These are phyloP conservation scores for Mortierella sp. DNA, from an alignment of 371 early-diverging fungal genomes.

Conservation along the genomic window DNA sequence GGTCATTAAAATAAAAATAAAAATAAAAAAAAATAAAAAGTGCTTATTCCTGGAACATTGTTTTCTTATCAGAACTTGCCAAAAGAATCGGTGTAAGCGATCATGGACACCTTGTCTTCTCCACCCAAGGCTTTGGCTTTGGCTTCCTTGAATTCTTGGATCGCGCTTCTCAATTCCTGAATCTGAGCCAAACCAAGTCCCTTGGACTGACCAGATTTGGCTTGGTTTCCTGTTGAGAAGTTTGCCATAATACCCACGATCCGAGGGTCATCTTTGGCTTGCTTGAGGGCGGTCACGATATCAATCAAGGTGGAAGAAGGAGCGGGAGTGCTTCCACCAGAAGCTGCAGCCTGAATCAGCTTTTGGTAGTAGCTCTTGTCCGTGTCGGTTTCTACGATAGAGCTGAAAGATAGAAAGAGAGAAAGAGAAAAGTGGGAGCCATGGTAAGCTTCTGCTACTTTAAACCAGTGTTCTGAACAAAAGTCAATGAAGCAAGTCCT, in stretches of 20 bases:
- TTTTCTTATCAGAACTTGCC: slow-evolving; percentile 36
- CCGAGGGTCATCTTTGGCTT: slow-evolving; percentile 49
- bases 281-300: slow-evolving; percentile 46
- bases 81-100: slow-evolving; percentile 61
- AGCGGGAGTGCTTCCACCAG: slow-evolving; percentile 24
- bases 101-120: slow-evolving; percentile 53
- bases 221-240: slow-evolving; percentile 36
- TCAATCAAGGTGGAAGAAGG: slow-evolving; percentile 43
- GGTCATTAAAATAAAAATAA: not conserved
- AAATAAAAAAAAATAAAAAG: not conserved
- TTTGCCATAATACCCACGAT: slow-evolving; percentile 56
- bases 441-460: not conserved
- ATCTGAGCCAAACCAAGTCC: slow-evolving; percentile 62
- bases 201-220: slow-evolving; percentile 20
- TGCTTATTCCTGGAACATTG: not conserved
- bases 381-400: slow-evolving; percentile 51
- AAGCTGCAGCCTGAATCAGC: slow-evolving; percentile 20
- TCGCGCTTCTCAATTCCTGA: slow-evolving; percentile 64
- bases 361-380: slow-evolving; percentile 44
- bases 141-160: slow-evolving; percentile 55
- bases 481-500: not conserved
- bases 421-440: not conserved
- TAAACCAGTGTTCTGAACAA: not conserved
- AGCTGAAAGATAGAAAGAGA: slow-evolving; percentile 14
- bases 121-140: slow-evolving; percentile 59